Percentiles rank a stretch among this genome's conserved stretches.
These are phyloP conservation scores for Mychonastes homosphaera DNA, from an alignment of 139 green algal species.

Conservation along the genomic window DNA sequence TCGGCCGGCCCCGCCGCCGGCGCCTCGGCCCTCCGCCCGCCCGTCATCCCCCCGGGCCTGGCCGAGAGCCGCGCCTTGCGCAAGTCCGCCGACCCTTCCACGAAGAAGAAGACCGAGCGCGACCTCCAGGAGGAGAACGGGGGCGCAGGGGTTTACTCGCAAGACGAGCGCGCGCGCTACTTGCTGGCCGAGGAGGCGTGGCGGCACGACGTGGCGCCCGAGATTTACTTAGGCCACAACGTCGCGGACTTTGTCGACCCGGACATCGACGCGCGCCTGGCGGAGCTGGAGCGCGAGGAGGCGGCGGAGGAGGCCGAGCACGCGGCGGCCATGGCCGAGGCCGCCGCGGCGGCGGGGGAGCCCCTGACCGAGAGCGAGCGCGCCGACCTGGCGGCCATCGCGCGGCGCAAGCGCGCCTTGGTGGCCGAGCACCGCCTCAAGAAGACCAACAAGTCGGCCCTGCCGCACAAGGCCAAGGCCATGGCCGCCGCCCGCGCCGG, in stretches of 20 bases:
- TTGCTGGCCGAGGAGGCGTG: conserved; percentile 54
- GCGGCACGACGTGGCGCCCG: conserved; percentile 89
- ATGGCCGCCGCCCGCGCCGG: conserved; percentile 1
- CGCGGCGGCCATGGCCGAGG: conserved; percentile 4
- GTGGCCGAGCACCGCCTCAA: conserved; percentile 63
- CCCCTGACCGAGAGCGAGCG: conserved; percentile 64
- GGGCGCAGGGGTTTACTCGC: conserved; percentile 48
- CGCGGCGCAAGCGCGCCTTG: conserved; percentile 55
- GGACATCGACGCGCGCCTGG: conserved; percentile 90
- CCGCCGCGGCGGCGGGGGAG: conserved; percentile 37
- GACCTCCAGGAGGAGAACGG: conserved; percentile 84
- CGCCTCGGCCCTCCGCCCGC: conserved; percentile 44
- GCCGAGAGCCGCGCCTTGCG: conserved; percentile 35
- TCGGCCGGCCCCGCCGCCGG: neutral
- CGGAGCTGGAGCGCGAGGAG: conserved; percentile 84
- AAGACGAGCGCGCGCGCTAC: conserved; percentile 61
- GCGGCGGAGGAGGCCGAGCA: conserved; percentile 27
- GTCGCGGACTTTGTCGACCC: conserved; percentile 94
- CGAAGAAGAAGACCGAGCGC: conserved; percentile 48
- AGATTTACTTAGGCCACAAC: conserved; percentile 96
- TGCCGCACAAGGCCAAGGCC: conserved; percentile 48
- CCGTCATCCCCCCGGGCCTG: conserved; percentile 71
- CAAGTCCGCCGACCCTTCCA: conserved; percentile 27
- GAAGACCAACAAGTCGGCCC: conserved; percentile 53
- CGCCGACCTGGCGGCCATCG: conserved; percentile 59